Evolutionary conservation across 2,329 filamentous ascomycete genomes (phyloP), one percentile per base, ranked within the genome.

Genomic region (Coniochaeta ligniaria): DNA sequence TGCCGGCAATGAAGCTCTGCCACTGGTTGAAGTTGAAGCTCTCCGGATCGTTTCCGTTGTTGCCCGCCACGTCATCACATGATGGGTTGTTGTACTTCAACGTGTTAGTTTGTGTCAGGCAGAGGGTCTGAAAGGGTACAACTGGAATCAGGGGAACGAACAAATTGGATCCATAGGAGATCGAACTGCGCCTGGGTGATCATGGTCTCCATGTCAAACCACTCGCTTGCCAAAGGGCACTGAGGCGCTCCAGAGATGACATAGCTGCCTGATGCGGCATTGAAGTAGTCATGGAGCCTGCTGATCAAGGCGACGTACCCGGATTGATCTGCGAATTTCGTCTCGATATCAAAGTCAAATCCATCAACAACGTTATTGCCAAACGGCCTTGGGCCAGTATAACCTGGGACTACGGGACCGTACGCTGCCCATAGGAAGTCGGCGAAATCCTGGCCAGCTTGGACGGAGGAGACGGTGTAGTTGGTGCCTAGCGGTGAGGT

Each of bases 271-370:
- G n/a, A 22, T 4, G 58, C 61, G 59, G 62, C 62, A 38, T 63
- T 52, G 55, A 60, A 62, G 57, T 62, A 61, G 1, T 60, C 60
- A 43, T 64, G 68, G 31, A 70, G 65, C 22, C 61, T 65, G 8
- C 62, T 64, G 64, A 71, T 69, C 68, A 70, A 67, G 60, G 65
- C 64, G 16, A 65, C 61, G 47, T 72, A 73, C 43, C 69, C 68
- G 60, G 24, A 60, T 50, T 65, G 63, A 50, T 64, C 67, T 57
- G 56, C 69, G 58, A 69, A 72, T 54, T 65, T 62, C 28, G 64
- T 66, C 68, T 82, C 80, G 41, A 81, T 75, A 61, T 82, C 80
- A 59, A 81, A 77, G 65, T 83, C 80, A 67, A 78, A 83, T 17
- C 80, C 78, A 64, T 84, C 79, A 35, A 84, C 76, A 3, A 31